Percentiles rank a stretch among this genome's conserved stretches.
Conservation (phyloP, 2,329 filamentous ascomycete species). For the Drechslerella stenobrocha region DNA sequence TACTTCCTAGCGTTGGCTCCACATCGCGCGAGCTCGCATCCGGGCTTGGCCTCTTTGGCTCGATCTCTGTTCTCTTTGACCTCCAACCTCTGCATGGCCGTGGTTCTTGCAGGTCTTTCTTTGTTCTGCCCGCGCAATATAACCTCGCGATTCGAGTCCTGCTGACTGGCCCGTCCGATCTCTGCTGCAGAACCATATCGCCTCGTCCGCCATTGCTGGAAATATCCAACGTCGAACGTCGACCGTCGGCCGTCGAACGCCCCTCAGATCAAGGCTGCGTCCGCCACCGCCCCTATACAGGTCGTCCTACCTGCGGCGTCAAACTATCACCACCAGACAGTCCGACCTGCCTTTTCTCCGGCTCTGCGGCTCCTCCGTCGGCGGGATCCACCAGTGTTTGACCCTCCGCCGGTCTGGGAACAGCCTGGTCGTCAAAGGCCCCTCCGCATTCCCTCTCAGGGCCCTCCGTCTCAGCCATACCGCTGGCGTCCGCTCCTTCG, state of each 20-base stretch:
- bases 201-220: no score
- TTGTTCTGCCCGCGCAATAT: neutral
- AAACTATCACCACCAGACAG: neutral
- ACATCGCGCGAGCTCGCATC: neutral
- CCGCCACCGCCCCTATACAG: neutral
- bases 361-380: conserved; percentile 11
- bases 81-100: conserved; percentile 2
- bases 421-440: neutral
- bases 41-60: conserved; percentile 1
- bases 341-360: conserved; percentile 8
- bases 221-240: no score
- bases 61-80: conserved; percentile 3
- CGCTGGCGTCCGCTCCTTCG: conserved; percentile 43
- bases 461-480: conserved; percentile 22
- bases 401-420: neutral
- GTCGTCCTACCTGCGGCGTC: no score
- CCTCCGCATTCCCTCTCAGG: conserved; percentile 15
- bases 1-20: neutral
- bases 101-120: neutral
- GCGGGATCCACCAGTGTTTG: conserved; percentile 9
- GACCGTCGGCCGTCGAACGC: no score
- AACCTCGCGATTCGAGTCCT: neutral
- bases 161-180: neutral
- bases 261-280: neutral
- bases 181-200: no score